These are phyloP conservation scores for Irpex rosettiformis DNA, from an alignment of 1,284 basidiomycete genomes.

Conservation along the genomic window DNA sequence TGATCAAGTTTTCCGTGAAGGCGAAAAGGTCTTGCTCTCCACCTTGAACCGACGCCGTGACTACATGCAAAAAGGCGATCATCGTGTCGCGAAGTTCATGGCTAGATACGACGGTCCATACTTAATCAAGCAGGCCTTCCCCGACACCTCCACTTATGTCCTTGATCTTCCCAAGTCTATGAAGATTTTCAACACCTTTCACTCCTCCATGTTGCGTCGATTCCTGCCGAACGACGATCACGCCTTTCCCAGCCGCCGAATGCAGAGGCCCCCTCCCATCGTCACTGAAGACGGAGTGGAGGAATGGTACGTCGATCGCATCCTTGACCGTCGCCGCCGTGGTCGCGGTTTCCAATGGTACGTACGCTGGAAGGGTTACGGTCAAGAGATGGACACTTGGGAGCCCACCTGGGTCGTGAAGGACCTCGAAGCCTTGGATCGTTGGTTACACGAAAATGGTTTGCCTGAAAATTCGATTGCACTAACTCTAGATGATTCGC, in stretches of 20 bases:
- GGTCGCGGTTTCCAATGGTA: conserved; percentile 9
- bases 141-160: background rate
- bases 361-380: conserved; percentile 15
- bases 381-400: conserved; percentile 9
- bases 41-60: background rate
- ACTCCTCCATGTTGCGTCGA: background rate
- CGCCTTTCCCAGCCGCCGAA: conserved; percentile 14
- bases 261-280: background rate
- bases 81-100: conserved; percentile 6
- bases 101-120: background rate
- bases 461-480: background rate
- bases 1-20: conserved; percentile 5
- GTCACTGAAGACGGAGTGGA: background rate
- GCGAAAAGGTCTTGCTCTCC: background rate
- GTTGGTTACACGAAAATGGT: conserved; percentile 2
- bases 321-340: background rate
- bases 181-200: conserved; percentile 1
- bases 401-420: conserved; percentile 4
- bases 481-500: no score
- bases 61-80: conserved; percentile 3
- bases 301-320: conserved; percentile 5
- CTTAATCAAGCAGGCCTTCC: background rate
- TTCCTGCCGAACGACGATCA: background rate
- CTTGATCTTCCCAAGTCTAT: background rate
- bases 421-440: conserved; percentile 5